Base-by-base conservation (phyloP, 1,284 basidiomycete species). In the Kalmanozyma brasiliensis region DNA sequence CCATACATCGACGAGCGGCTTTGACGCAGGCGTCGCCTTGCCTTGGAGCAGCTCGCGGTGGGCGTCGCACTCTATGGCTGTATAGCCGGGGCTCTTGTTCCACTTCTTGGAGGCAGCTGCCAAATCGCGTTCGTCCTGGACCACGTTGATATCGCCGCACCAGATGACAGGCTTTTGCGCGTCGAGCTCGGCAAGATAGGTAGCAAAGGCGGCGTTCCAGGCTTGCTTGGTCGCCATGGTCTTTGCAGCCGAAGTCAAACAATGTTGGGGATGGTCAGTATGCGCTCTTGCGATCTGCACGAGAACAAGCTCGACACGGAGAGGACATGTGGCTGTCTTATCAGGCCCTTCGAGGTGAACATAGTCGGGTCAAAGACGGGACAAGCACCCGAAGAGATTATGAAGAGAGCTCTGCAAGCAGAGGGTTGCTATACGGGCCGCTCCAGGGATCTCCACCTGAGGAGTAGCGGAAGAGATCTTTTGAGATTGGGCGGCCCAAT, bases 71-170 rank as follows among this genome's bases (percentile, higher is more conserved):
- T 94, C 92, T 19, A 86, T 87, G 74, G 91, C 61, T 4, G 77
- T 77, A 51, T 77, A 78, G 10, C 80, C 80, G 3, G 83, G 79
- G 11, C 74, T 69, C 61, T 84, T 84, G 77, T 84, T 82, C 82
- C 83, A 82, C 51, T 84, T 84, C 23, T 82, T 81, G 57, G 80
- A 82, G 17, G 83, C 83, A 37, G 78, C 75, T 1, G 81, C 73
- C 26, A 84, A 72, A 65, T 84, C 83, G 32, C 76, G 57, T 23
- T 73, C 58, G 46, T 70, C 73, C 19, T 67, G 90, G 1, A 92
- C 91, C 29, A 93, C 91, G 72, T 94, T 94, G 64, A 94, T 78
- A 81, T 94, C 92, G 23, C 92, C 92, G n/a, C 87, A 85, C 92
- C 92, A 94, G 57, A 94, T 89, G 10, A 94, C 89, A 3, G 91